A percentile compares a stretch with the other conserved stretches of the same genome.
These are phyloP conservation scores for Saturnispora silvae DNA, from an alignment of 805 yeast species.

Conservation along the genomic window DNA sequence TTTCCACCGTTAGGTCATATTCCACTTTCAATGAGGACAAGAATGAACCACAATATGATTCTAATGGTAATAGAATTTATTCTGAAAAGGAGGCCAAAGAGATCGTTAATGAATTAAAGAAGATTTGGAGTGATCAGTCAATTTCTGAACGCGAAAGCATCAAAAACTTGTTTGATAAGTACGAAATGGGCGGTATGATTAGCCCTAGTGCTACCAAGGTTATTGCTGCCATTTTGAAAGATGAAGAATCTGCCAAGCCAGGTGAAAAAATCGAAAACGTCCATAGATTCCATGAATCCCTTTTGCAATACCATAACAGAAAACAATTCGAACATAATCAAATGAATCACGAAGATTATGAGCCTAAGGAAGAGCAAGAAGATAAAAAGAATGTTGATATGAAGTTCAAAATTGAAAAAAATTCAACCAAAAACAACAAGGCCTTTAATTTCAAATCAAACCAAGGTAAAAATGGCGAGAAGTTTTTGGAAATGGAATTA, in stretches of 20 bases:
- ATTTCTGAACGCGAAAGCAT: slow-evolving; percentile 14
- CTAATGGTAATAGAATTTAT: slow-evolving; percentile 20
- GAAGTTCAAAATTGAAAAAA: slow-evolving; percentile 5
- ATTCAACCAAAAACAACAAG: slow-evolving; percentile 5
- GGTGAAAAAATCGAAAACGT: slow-evolving; percentile 25
- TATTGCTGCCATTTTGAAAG: slow-evolving; percentile 20
- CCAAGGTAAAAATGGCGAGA: slow-evolving; percentile 7
- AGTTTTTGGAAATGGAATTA: slow-evolving; percentile 13
- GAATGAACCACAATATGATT: no score
- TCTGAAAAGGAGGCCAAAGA: slow-evolving; percentile 21
- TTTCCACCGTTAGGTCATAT: not conserved
- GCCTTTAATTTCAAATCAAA: slow-evolving; percentile 10
- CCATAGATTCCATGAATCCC: slow-evolving; percentile 22
- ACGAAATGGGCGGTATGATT: slow-evolving; percentile 24
- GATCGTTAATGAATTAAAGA: slow-evolving; percentile 17
- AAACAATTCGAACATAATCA: slow-evolving; percentile 19
- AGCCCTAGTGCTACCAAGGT: slow-evolving; percentile 23
- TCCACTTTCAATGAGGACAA: not conserved
- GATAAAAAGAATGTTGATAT: slow-evolving; percentile 6
- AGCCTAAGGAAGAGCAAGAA: slow-evolving; percentile 14
- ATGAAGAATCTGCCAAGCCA: slow-evolving; percentile 16
- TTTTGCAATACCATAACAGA: slow-evolving; percentile 23
- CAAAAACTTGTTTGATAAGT: slow-evolving; percentile 18
- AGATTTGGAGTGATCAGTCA: slow-evolving; percentile 19
- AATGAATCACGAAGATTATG: slow-evolving; percentile 11